phyloP scores from a whole-genome alignment of 2,329 filamentous ascomycete genomes.

The Intubia oerlemansii region DNA sequence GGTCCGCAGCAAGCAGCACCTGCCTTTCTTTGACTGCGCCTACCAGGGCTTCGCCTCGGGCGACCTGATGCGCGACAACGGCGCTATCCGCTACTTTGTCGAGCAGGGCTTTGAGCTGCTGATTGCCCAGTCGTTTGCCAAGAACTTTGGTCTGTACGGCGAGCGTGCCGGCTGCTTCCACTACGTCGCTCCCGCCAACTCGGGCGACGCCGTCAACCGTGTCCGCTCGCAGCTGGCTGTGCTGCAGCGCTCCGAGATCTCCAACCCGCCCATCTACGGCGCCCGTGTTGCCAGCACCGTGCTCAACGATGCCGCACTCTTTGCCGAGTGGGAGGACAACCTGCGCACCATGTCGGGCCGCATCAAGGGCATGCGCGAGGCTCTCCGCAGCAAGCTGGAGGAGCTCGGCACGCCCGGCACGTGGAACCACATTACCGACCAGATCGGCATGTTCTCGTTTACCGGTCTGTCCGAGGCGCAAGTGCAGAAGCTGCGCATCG shows the following conservation, averaged over 20 bases:
- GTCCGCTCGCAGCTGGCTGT: conserved; percentile 81
- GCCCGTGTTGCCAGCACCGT: conserved; percentile 71
- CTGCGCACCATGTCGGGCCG: conserved; percentile 84
- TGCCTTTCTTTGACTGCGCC: conserved; percentile 95
- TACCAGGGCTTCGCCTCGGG: conserved; percentile 97
- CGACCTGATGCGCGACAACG: conserved; percentile 64
- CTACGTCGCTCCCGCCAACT: conserved; percentile 47
- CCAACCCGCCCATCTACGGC: conserved; percentile 86
- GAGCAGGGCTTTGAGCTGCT: conserved; percentile 78
- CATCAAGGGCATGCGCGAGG: conserved; percentile 78
- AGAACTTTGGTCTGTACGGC: conserved; percentile 95
- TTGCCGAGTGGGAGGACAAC: conserved; percentile 82
- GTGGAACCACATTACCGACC: conserved; percentile 95
- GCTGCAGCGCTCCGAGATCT: conserved; percentile 91
- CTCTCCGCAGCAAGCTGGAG: conserved; percentile 61
- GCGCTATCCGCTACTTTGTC: conserved; percentile 86
- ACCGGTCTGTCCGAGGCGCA: conserved; percentile 58
- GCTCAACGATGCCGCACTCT: conserved; percentile 64
- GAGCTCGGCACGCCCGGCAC: conserved; percentile 66
- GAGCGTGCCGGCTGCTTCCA: conserved; percentile 95
- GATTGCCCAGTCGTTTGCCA: conserved; percentile 85
- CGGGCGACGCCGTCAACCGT: conserved; percentile 32
- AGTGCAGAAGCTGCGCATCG: conserved; percentile 45
- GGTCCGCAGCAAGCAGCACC: conserved; percentile 59
- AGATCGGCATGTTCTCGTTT: conserved; percentile 99